Evolutionary conservation across 2,329 filamentous ascomycete species (phyloP).

Genomic region (Aspergillus neoniger): DNA sequence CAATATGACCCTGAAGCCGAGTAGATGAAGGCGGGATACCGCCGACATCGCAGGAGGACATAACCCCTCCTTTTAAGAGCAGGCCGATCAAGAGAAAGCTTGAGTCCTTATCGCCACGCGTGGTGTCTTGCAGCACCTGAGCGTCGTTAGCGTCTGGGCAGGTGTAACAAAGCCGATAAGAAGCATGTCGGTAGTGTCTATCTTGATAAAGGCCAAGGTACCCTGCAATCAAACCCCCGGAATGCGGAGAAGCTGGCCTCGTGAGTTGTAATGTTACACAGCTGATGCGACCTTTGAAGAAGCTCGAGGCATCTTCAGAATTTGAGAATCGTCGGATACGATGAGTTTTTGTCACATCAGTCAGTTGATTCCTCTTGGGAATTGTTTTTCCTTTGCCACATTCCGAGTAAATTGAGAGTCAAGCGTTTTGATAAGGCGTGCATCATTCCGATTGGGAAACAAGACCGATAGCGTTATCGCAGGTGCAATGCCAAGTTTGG

Average conservation of each 20-base stretch:
- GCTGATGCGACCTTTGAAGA: not conserved
- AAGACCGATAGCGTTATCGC: not conserved
- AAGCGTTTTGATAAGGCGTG: not conserved
- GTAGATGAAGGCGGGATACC: too few relatives aligned
- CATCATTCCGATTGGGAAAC: not conserved
- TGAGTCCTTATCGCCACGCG: slow-evolving; percentile 6
- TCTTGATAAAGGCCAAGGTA: slow-evolving; percentile 6
- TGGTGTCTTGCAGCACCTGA: not conserved
- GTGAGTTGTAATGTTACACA: not conserved
- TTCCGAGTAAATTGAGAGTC: not conserved
- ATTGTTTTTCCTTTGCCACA: not conserved
- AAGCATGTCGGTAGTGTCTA: not conserved
- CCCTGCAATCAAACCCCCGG: not conserved
- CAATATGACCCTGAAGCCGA: not conserved
- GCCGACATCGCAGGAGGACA: not conserved
- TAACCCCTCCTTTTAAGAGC: not conserved
- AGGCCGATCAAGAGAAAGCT: not conserved
- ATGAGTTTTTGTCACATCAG: not conserved
- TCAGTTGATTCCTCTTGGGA: too few relatives aligned
- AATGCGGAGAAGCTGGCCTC: not conserved
- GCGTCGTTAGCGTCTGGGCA: not conserved
- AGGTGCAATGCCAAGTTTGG: not conserved
- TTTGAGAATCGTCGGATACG: not conserved
- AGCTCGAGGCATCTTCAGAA: not conserved
- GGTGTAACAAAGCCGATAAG: not conserved